Evolutionary conservation across 495 filamentous ascomycete species (phyloP).

Genomic region (Tetracladium setigerum): DNA sequence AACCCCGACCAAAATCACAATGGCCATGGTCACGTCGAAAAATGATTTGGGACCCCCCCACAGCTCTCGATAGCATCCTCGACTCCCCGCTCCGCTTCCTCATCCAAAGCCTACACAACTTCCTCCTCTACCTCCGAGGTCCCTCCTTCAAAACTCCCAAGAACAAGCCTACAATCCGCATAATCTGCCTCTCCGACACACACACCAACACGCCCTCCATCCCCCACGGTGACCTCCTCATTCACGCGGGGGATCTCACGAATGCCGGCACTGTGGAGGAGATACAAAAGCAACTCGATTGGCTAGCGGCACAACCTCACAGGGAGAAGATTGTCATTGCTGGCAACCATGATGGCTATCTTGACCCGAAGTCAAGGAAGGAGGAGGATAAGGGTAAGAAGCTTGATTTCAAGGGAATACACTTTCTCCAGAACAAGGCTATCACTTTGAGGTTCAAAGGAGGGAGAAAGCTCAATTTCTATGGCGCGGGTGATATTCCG

Average conservation of each 20-base stretch:
- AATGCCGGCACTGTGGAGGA: conserved; percentile 62
- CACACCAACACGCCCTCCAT: conserved; percentile 55
- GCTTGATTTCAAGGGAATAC: conserved; percentile 37
- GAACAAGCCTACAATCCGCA: conserved; percentile 48
- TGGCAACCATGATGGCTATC: conserved; percentile 86
- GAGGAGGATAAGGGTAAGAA: conserved; percentile 29
- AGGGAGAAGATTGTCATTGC: conserved; percentile 72
- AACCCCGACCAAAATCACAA: conserved; percentile 1
- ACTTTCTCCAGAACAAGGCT: conserved; percentile 42
- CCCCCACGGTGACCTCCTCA: conserved; percentile 74
- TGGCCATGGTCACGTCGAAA: conserved; percentile 12
- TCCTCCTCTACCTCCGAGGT: conserved; percentile 57
- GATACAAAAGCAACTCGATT: conserved; percentile 72
- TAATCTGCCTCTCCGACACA: conserved; percentile 90
- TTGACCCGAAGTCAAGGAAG: conserved; percentile 48
- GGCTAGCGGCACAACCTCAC: conserved; percentile 67
- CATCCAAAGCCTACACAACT: conserved; percentile 44
- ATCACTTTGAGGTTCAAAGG: conserved; percentile 40
- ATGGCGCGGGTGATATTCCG: conserved; percentile 44
- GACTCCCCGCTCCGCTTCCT: conserved; percentile 36
- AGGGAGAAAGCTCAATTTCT: conserved; percentile 44
- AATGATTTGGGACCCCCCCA: conserved; percentile 40
- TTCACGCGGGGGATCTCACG: conserved; percentile 83
- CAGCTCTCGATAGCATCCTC: conserved; percentile 40
- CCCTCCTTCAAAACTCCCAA: conserved; percentile 45